Evolutionary conservation across 2,329 filamentous ascomycete species (phyloP).

Genomic region (Diaporthe sp.): DNA sequence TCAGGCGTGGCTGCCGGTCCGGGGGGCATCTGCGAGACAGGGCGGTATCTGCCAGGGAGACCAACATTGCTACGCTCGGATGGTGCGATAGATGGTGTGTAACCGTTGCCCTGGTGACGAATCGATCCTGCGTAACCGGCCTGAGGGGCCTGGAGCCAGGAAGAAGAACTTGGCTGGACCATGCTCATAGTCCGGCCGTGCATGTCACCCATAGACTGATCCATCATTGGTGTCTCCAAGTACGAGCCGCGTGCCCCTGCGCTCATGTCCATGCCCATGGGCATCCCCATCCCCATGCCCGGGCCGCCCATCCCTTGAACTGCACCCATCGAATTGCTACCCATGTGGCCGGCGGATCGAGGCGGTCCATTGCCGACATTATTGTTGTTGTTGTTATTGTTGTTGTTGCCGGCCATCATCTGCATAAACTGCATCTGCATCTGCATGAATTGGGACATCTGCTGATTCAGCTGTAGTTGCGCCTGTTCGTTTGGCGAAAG

Average conservation of each 20-base stretch:
- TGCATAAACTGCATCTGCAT: slow-evolving; percentile 97
- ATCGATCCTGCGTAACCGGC: slow-evolving; percentile 62
- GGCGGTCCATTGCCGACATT: slow-evolving; percentile 38
- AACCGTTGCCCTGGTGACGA: slow-evolving; percentile 65
- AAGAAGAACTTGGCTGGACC: slow-evolving; percentile 75
- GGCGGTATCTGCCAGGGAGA: slow-evolving; percentile 88
- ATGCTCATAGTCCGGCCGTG: slow-evolving; percentile 82
- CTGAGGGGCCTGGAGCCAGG: slow-evolving; percentile 63
- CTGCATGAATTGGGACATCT: slow-evolving; percentile 90
- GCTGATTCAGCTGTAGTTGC: slow-evolving; percentile 83
- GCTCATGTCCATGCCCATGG: slow-evolving; percentile 39
- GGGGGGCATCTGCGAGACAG: slow-evolving; percentile 76
- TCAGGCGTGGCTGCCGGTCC: slow-evolving; percentile 42
- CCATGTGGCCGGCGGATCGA: slow-evolving; percentile 45
- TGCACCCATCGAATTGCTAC: slow-evolving; percentile 54
- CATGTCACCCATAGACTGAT: slow-evolving; percentile 55
- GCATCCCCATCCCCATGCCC: slow-evolving; percentile 35
- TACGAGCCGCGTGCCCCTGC: slow-evolving; percentile 55
- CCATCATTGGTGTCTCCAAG: slow-evolving; percentile 53
- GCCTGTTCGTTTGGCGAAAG: slow-evolving; percentile 75
- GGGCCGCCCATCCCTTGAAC: slow-evolving; percentile 52
- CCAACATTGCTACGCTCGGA: slow-evolving; percentile 96
- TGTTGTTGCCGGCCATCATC: slow-evolving; percentile 69
- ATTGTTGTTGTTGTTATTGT: slow-evolving; percentile 30
- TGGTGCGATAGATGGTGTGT: slow-evolving; percentile 91